Base-by-base conservation (phyloP, 805 yeast genomes). In the Spencermartinsiella europaea region DNA sequence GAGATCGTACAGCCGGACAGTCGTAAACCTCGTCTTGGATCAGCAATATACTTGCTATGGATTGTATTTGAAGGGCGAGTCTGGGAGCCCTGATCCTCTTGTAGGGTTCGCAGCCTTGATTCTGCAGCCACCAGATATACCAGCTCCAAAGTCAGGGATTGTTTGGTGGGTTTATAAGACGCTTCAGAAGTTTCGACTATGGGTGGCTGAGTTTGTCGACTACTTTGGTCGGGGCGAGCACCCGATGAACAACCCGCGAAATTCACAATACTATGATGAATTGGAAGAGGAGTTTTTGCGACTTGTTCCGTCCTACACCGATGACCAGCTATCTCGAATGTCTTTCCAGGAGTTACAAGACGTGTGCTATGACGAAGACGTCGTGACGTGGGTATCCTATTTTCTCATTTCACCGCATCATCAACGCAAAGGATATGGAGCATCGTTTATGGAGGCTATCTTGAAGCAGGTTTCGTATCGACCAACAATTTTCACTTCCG, bases 341-440 rank as follows among this genome's bases (percentile, higher is more conserved):
- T 25, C 40, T 4, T 28, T 22, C 14, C 50, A 52, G 15, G 34
- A 50, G 35, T 41, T 52, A 14, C 21, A 22, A 27, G 36, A 40
- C 5, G 40, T 33, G n/a, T 28, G 16, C 12, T 52, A 52, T 46
- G 45, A 43, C 3, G 19, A 38, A 4, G 31, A 34, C 7, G 34
- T 33, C 7, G 42, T 44, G 44, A 28, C 20, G 10, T 45, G 50
- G 36, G 44, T 52, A n/a, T 20, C 35, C 7, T 40, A 16, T n/a
- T 52, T 52, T 28, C 34, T 34, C 21, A 36, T 51, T 27, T 16
- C 36, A 22, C 45, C 49, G 5, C 39, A 39, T 12, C 44, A 44
- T 33, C 53, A 52, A 28, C 17, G 50, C 4, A 40, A 42, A 27
- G 56, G 56, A 2, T 47, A 50, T 4, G 56, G 56, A 3, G 12